Evolutionary conservation across 495 filamentous ascomycete species (phyloP).

Genomic region (Lichenothelia convexa): DNA sequence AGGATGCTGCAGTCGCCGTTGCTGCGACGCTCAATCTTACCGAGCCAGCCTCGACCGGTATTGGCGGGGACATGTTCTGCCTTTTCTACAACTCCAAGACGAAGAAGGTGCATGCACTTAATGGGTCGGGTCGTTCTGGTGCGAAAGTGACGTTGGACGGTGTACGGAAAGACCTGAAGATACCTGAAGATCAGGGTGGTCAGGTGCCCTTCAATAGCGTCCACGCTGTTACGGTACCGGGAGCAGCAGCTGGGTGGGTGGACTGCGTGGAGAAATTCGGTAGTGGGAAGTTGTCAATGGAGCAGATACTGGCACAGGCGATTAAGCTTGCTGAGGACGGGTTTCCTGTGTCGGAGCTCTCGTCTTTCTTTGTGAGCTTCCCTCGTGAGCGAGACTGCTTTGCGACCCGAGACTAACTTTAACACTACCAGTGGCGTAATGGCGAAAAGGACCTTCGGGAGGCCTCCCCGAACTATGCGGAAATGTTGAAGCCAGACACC

Average conservation of each 20-base stretch:
- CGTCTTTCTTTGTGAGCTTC: constrained; percentile 47
- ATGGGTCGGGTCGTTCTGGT: constrained; percentile 76
- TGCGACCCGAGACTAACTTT: too few relatives aligned
- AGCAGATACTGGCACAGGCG: constrained; percentile 65
- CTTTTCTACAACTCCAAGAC: constrained; percentile 78
- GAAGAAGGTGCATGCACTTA: constrained; percentile 64
- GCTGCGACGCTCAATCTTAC: constrained; percentile 85
- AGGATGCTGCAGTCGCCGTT: constrained; percentile 91
- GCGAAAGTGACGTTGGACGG: constrained; percentile 40
- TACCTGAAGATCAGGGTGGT: constrained; percentile 40
- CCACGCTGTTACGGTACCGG: constrained; percentile 71
- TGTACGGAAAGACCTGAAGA: constrained; percentile 41
- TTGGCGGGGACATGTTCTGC: constrained; percentile 96
- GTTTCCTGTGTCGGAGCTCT: constrained; percentile 70
- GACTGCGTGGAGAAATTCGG: constrained; percentile 85
- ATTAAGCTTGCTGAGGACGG: constrained; percentile 78
- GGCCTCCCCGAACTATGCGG: constrained; percentile 65
- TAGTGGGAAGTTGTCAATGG: constrained; percentile 62
- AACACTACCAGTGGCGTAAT: constrained; percentile 41
- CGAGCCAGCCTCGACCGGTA: constrained; percentile 85
- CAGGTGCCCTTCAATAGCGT: constrained; percentile 59
- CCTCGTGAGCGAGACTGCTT: too few relatives aligned
- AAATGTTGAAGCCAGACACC: constrained; percentile 64
- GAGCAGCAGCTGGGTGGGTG: constrained; percentile 85
- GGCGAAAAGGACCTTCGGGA: constrained; percentile 39